Base-by-base conservation (phyloP, 495 filamentous ascomycete genomes). In the Trypethelium eluteriae region DNA sequence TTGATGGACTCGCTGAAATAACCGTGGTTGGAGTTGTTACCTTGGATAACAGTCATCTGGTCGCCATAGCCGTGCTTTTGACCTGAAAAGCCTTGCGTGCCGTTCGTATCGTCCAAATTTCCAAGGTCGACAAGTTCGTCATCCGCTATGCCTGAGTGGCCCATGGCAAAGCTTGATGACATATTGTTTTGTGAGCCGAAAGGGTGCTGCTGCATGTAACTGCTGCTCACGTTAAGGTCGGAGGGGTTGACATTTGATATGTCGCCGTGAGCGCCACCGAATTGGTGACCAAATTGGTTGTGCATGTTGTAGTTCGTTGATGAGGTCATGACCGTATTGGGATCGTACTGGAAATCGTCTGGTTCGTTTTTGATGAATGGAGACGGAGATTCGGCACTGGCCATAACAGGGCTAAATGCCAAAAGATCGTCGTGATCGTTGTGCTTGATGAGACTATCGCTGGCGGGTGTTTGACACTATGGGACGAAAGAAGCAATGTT, bases 311-410 rank as follows among this genome's bases (percentile, higher is more conserved):
- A 89, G 65, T 86, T 38, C 16, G 14, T 66, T 53, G 53, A 44
- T 39, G 41, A 82, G 72, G 78, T 79, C 74, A 84, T 83, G 73
- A 80, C 81, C 72, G 77, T 77, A 68, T 83, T 77, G 38, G 76
- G 76, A 70, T 81, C 76, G 75, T 81, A 86, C 71, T 77, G 78
- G 70, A 83, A 81, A 69, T 91, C 87, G 77, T 89, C 83, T 64
- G 87, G 85, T 77, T 93, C 89, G 77, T 86, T 82, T 77, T 92
- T 92, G 76, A 92, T 91, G 76, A 83, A 91, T 64, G 88, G 84
- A 73, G 82, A 82, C 47, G 83, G 82, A 32, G 75, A 75, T 62
- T 75, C 78, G n/a, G 74, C 78, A 44, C 77, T 76, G 63, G 73
- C 76, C 79, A 82, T 81, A 64, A 72, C 76, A 64, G 66, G 63